Evolutionary conservation across 176 grass and related monocot species (phyloP).

Genomic region (Oryza longistaminata): DNA sequence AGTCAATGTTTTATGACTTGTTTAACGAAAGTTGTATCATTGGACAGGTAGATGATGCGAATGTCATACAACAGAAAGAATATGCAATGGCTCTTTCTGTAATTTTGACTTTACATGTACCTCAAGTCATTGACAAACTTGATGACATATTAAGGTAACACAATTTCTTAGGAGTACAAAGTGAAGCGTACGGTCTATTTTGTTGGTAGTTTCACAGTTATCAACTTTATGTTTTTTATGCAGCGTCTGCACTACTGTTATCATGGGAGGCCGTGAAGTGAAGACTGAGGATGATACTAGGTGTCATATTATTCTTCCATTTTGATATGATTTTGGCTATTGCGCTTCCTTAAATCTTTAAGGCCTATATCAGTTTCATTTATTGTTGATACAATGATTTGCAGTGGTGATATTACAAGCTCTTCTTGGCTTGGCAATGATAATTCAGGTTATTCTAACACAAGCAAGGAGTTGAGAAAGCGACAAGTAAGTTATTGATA

Average conservation of each 20-base stretch:
- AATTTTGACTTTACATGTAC: conserved; percentile 90
- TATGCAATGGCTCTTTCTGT: conserved; percentile 91
- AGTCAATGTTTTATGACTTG: too few relatives aligned
- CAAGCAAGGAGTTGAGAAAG: conserved; percentile 76
- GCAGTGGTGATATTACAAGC: conserved; percentile 88
- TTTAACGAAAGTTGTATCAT: conserved; percentile 25
- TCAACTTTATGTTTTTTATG: conserved; percentile 35
- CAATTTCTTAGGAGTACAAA: conserved; percentile 23
- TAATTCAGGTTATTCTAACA: conserved; percentile 55
- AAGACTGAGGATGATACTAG: conserved; percentile 77
- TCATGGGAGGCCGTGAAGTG: conserved; percentile 72
- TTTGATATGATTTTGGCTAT: conserved; percentile 24
- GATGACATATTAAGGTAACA: conserved; percentile 95
- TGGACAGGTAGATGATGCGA: conserved; percentile 89
- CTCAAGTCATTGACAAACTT: conserved; percentile 91
- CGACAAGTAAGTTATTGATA: conserved; percentile 63
- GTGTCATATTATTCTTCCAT: conserved; percentile 40
- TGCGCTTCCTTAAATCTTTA: conserved; percentile 20
- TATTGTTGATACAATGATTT: conserved; percentile 39
- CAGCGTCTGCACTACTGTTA: conserved; percentile 91
- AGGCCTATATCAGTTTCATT: conserved; percentile 4
- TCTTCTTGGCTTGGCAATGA: conserved; percentile 57
- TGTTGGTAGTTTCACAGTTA: conserved; percentile 21
- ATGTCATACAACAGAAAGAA: conserved; percentile 65
- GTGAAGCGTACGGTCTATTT: background rate